A percentile compares a stretch with the other conserved stretches of the same genome.
These are phyloP conservation scores for Ploettnerulaceae sp. DNA, from an alignment of 2,329 filamentous ascomycete genomes.

Conservation along the genomic window DNA sequence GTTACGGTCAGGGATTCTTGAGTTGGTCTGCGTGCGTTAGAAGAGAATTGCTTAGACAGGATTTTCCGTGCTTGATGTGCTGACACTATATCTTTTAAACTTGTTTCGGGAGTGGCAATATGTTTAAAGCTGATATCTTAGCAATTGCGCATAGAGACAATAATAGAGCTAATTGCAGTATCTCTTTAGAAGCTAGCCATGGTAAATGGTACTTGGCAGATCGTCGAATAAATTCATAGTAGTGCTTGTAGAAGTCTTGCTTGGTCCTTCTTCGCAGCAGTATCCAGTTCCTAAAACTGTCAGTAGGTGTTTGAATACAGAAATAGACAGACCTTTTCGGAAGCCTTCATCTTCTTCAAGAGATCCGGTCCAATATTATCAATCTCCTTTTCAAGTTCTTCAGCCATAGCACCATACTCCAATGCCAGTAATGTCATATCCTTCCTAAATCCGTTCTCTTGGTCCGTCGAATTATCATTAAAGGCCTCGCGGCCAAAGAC, in stretches of 20 bases:
- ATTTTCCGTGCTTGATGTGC: no score
- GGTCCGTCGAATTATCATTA: background rate
- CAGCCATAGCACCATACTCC: conserved; percentile 18
- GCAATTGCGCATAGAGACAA: no score
- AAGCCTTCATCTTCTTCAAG: conserved; percentile 25
- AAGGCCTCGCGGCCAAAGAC: conserved; percentile 18
- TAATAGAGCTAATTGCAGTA: no score
- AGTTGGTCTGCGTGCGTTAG: no score
- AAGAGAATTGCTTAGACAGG: no score
- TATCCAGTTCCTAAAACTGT: background rate
- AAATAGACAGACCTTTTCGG: conserved; percentile 26
- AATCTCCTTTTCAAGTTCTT: conserved; percentile 25
- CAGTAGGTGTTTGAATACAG: background rate
- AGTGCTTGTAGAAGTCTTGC: background rate
- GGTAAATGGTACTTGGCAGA: no score
- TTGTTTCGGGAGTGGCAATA: no score
- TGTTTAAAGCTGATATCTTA: no score
- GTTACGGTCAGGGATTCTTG: no score
- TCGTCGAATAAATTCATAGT: background rate
- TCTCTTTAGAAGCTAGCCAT: no score
- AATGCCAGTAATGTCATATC: conserved; percentile 24
- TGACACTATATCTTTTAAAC: no score
- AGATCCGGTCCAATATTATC: conserved; percentile 14
- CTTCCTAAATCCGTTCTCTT: conserved; percentile 15
- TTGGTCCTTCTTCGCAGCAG: background rate